Evolutionary conservation across 352 stramenopile genomes (phyloP).

Genomic region (Albugo candida): DNA sequence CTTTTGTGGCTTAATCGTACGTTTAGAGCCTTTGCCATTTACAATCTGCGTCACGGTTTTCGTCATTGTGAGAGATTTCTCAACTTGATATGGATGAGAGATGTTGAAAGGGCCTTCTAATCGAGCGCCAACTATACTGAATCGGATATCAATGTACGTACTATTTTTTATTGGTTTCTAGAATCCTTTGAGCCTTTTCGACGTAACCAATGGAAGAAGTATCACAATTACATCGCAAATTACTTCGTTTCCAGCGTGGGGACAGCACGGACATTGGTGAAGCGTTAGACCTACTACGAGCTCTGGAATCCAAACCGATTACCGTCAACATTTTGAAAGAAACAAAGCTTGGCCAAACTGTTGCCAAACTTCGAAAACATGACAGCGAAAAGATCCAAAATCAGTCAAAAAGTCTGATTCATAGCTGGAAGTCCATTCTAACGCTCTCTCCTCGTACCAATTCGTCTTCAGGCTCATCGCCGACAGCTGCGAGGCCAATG

Average conservation of each 20-base stretch:
- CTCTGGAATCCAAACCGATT: slow-evolving; percentile 30
- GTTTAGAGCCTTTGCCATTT: too few relatives aligned
- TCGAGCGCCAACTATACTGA: background rate
- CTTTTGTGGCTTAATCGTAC: too few relatives aligned
- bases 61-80: too few relatives aligned
- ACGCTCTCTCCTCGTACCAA: slow-evolving; percentile 33
- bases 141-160: background rate
- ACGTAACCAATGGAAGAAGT: slow-evolving; percentile 34
- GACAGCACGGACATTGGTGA: slow-evolving; percentile 33
- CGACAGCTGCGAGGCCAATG: background rate
- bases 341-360: slow-evolving; percentile 65
- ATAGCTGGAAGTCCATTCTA: slow-evolving; percentile 69
- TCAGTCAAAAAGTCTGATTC: slow-evolving; percentile 57
- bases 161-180: background rate
- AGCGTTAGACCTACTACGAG: slow-evolving; percentile 37
- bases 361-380: slow-evolving; percentile 80
- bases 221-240: slow-evolving; percentile 37
- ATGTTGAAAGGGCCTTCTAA: background rate
- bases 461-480: slow-evolving; percentile 13
- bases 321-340: slow-evolving; percentile 63
- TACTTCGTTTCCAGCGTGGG: slow-evolving; percentile 52
- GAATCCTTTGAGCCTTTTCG: background rate
- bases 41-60: too few relatives aligned
- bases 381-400: slow-evolving; percentile 62
- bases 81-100: too few relatives aligned